Conservation (phyloP, 805 yeast genomes). For the Candida yuanshanica region DNA sequence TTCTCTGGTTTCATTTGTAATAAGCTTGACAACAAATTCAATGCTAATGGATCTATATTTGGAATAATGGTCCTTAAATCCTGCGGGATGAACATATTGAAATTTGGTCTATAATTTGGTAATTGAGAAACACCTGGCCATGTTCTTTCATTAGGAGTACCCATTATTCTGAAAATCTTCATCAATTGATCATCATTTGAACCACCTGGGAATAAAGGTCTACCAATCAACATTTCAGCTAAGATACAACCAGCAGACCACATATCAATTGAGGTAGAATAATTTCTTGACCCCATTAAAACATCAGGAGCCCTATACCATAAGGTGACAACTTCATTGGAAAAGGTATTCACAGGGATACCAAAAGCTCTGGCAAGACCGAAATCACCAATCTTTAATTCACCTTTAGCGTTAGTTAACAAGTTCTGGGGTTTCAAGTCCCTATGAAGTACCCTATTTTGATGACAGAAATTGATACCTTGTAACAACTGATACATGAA, state of each 20-base stretch:
- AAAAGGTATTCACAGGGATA: conserved; percentile 93
- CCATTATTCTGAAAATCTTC: conserved; percentile 88
- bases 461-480: conserved; percentile 71
- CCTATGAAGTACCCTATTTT: conserved; percentile 60
- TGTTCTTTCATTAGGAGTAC: conserved; percentile 91
- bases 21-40: conserved; percentile 71
- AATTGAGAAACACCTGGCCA: conserved; percentile 96
- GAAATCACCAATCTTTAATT: conserved; percentile 90
- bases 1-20: conserved; percentile 91
- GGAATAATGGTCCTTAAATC: conserved; percentile 77
- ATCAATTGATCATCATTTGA: conserved; percentile 93
- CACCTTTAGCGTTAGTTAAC: conserved; percentile 84
- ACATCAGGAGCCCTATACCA: conserved; percentile 99
- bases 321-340: conserved; percentile 94
- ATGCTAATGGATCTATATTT: conserved; percentile 73
- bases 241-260: conserved; percentile 99
- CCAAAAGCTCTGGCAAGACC: conserved; percentile 98
- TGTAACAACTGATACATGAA: conserved; percentile 91
- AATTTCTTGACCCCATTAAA: conserved; percentile 87
- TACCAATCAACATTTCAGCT: conserved; percentile 98
- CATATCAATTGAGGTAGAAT: conserved; percentile 94
- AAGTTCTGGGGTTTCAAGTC: conserved; percentile 94
- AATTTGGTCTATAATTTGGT: conserved; percentile 81
- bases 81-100: conserved; percentile 84
- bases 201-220: conserved; percentile 93